Percentiles rank a stretch among this genome's conserved stretches.
Evolutionary conservation across 148 eudicot species (phyloP).

Genomic region (Agrostemma githago): DNA sequence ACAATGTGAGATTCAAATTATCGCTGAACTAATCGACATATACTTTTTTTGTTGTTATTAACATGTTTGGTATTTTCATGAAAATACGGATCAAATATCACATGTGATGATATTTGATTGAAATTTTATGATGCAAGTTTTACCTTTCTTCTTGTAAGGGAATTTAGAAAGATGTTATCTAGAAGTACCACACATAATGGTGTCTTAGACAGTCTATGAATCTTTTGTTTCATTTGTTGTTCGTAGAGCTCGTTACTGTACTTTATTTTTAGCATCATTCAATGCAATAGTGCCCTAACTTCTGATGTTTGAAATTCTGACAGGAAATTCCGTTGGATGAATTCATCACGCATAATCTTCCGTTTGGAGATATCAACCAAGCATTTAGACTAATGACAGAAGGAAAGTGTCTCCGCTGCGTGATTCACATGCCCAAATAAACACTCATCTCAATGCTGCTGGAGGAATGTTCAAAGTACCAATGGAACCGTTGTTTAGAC

Average conservation of each 20-base stretch:
- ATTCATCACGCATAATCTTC: conserved; percentile 63
- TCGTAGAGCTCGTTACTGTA: background rate
- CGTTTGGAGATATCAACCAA: conserved; percentile 62
- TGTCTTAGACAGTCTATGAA: background rate
- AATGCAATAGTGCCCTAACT: background rate
- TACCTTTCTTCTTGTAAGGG: too few species aligned
- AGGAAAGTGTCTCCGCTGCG: conserved; percentile 80
- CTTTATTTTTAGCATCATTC: background rate
- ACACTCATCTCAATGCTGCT: background rate
- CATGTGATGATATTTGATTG: too few species aligned
- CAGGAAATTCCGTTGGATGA: conserved; percentile 82
- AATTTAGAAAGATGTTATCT: too few species aligned
- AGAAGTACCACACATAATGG: too few species aligned
- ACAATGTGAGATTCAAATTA: conserved; percentile 40
- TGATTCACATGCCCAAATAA: conserved; percentile 79
- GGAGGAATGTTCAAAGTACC: background rate
- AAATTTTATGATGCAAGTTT: too few species aligned
- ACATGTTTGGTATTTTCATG: background rate
- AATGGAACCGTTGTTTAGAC: background rate
- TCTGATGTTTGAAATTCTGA: conserved; percentile 2
- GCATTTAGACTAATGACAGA: conserved; percentile 70
- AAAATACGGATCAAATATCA: too few species aligned
- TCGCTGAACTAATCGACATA: background rate
- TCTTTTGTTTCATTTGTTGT: background rate
- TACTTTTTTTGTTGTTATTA: background rate